Percentiles rank a stretch among this genome's conserved stretches.
Evolutionary conservation across 352 stramenopile species (phyloP).

Genomic region (Lagenidium sp.): DNA sequence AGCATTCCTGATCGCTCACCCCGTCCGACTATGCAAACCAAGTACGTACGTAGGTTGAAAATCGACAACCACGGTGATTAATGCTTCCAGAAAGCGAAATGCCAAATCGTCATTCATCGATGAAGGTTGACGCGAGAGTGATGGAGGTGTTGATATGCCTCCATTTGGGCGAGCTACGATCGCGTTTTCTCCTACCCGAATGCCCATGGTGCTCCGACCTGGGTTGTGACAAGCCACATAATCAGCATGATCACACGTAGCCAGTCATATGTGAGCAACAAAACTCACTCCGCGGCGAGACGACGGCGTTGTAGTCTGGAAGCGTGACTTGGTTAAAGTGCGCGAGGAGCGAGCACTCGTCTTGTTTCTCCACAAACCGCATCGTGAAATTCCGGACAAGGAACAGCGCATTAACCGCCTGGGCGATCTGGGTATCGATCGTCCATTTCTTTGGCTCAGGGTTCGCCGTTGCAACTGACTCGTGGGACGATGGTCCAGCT

Average conservation of each 20-base stretch:
- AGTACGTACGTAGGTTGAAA: slow-evolving; percentile 43
- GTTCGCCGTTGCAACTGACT: neutral
- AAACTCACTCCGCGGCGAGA: slow-evolving; percentile 19
- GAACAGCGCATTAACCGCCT: slow-evolving; percentile 64
- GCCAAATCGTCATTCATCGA: slow-evolving; percentile 43
- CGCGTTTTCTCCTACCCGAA: slow-evolving; percentile 17
- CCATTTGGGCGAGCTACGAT: neutral
- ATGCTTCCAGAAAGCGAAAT: slow-evolving; percentile 50
- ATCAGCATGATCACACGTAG: too few relatives aligned
- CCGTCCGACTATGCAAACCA: too few relatives aligned
- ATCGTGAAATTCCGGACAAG: slow-evolving; percentile 66
- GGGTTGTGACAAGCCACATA: too few relatives aligned
- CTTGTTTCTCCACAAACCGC: slow-evolving; percentile 60
- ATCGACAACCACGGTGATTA: slow-evolving; percentile 50
- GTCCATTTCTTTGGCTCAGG: slow-evolving; percentile 21
- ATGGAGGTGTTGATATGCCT: neutral
- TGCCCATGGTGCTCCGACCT: slow-evolving; percentile 20
- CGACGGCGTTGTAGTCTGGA: slow-evolving; percentile 18
- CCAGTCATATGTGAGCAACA: too few relatives aligned
- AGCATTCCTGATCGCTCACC: too few relatives aligned
- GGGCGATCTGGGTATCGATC: slow-evolving; percentile 31
- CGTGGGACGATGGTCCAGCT: neutral
- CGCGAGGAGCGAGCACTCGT: slow-evolving; percentile 44
- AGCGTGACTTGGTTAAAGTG: slow-evolving; percentile 46
- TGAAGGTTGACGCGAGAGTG: slow-evolving; percentile 4